phyloP scores from a whole-genome alignment of 176 grass and related monocot genomes.

The Triticum dicoccoides region DNA sequence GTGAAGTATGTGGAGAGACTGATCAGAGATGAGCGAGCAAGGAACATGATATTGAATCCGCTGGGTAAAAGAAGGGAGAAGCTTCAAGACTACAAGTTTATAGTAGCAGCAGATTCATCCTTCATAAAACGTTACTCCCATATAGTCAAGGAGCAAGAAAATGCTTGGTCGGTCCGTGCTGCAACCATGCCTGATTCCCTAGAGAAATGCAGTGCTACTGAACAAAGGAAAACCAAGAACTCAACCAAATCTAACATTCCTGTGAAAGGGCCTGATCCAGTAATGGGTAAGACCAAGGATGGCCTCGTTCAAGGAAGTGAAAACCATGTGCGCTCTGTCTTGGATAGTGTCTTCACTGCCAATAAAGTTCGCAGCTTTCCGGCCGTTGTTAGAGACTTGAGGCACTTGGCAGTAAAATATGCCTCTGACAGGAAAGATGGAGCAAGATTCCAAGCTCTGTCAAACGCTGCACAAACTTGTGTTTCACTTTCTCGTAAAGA shows the following conservation, averaged over 20 bases:
- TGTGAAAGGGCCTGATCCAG: constrained; percentile 28
- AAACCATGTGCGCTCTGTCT: constrained; percentile 27
- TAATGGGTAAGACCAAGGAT: constrained; percentile 31
- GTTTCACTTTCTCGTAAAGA: constrained; percentile 36
- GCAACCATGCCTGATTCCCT: neutral
- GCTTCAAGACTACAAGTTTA: constrained; percentile 60
- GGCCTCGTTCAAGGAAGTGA: constrained; percentile 32
- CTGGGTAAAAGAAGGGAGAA: constrained; percentile 44
- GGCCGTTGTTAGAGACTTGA: constrained; percentile 53
- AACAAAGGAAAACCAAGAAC: constrained; percentile 33
- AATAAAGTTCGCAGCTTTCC: constrained; percentile 58
- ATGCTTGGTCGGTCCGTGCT: constrained; percentile 45
- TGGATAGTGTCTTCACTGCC: constrained; percentile 46
- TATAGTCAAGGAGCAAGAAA: constrained; percentile 55
- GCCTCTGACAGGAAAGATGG: constrained; percentile 56
- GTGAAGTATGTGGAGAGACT: neutral
- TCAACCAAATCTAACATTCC: constrained; percentile 10
- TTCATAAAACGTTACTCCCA: constrained; percentile 55
- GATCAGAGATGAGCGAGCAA: neutral
- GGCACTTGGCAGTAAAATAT: constrained; percentile 52
- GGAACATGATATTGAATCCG: constrained; percentile 26
- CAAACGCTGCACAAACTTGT: constrained; percentile 53
- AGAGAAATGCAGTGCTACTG: neutral
- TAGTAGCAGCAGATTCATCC: constrained; percentile 41
- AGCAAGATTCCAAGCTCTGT: constrained; percentile 39